phyloP scores from a whole-genome alignment of 2,329 filamentous ascomycete genomes.

The Xylariaceae sp. region DNA sequence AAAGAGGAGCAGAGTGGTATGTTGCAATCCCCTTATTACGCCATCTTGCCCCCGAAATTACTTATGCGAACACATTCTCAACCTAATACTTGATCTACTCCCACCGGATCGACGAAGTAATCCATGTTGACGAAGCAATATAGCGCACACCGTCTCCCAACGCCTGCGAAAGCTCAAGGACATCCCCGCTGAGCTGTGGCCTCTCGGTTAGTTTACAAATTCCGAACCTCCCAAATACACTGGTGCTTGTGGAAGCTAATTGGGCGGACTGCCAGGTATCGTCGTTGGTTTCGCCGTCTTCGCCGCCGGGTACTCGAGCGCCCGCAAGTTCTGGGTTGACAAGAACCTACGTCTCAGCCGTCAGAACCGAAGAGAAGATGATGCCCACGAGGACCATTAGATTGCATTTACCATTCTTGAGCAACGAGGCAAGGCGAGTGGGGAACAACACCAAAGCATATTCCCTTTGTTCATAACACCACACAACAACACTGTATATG shows the following conservation, averaged over 20 bases:
- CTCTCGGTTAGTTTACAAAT: slow-evolving; percentile 69
- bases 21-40: slow-evolving; percentile 33
- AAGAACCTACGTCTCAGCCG: slow-evolving; percentile 86
- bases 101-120: not conserved
- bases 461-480: slow-evolving; percentile 19
- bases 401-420: slow-evolving; percentile 5
- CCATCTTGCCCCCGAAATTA: slow-evolving; percentile 16
- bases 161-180: slow-evolving; percentile 84
- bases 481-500: slow-evolving; percentile 27
- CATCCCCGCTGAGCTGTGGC: slow-evolving; percentile 90
- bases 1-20: slow-evolving; percentile 65
- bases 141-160: slow-evolving; percentile 96
- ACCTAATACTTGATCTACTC: slow-evolving; percentile 1
- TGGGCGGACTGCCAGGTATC: slow-evolving; percentile 53
- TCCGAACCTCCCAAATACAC: too few species aligned
- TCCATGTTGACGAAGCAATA: slow-evolving; percentile 19
- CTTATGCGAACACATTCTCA: not conserved
- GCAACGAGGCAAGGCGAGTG: slow-evolving; percentile 15
- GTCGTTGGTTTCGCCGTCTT: slow-evolving; percentile 82
- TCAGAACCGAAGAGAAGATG: slow-evolving; percentile 48
- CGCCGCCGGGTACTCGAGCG: slow-evolving; percentile 77
- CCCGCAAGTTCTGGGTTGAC: slow-evolving; percentile 80
- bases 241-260: slow-evolving; percentile 2
- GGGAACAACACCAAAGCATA: slow-evolving; percentile 12
- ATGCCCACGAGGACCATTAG: slow-evolving; percentile 37